Evolutionary conservation across 1,139 yeast species (phyloP).

Genomic region (Eremothecium cymbalariae): DNA sequence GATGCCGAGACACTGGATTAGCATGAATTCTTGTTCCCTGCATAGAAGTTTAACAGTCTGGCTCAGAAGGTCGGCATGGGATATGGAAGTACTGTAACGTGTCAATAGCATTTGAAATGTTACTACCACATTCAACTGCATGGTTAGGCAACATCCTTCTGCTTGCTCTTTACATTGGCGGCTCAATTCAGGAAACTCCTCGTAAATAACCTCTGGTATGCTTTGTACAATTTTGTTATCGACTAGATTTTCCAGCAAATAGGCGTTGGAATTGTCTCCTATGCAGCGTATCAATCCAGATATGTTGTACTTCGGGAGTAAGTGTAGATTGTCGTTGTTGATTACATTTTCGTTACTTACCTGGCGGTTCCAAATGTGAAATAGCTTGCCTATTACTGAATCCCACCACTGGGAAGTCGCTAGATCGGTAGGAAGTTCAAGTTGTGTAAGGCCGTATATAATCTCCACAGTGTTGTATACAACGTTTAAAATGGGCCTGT

Average conservation of each 20-base stretch:
- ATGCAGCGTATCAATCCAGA: constrained; percentile 25
- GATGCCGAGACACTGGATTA: constrained; percentile 21
- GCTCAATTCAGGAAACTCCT: constrained; percentile 15
- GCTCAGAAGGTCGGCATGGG: constrained; percentile 21
- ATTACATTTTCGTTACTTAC: constrained; percentile 13
- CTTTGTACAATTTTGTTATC: constrained; percentile 17
- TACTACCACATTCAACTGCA: constrained; percentile 22
- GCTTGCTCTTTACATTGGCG: constrained; percentile 9
- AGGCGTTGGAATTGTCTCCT: constrained; percentile 22
- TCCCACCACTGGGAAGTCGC: constrained; percentile 26
- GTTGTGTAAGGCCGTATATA: constrained; percentile 19
- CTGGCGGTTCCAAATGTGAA: constrained; percentile 18
- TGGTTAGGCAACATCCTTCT: constrained; percentile 23
- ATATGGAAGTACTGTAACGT: constrained; percentile 11
- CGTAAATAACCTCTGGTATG: constrained; percentile 24
- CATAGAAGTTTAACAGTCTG: constrained; percentile 21
- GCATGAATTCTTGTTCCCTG: constrained; percentile 23
- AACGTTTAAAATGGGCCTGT: constrained; percentile 24
- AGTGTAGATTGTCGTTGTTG: constrained; percentile 11
- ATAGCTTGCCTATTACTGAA: constrained; percentile 19
- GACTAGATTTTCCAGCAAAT: constrained; percentile 20
- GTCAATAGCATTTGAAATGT: constrained; percentile 21
- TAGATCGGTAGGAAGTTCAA: constrained; percentile 10
- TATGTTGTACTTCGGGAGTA: constrained; percentile 17
- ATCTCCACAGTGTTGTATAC: constrained; percentile 24